phyloP scores from a whole-genome alignment of 441 rosid genomes.

The Pelargonium cotyledonis region DNA sequence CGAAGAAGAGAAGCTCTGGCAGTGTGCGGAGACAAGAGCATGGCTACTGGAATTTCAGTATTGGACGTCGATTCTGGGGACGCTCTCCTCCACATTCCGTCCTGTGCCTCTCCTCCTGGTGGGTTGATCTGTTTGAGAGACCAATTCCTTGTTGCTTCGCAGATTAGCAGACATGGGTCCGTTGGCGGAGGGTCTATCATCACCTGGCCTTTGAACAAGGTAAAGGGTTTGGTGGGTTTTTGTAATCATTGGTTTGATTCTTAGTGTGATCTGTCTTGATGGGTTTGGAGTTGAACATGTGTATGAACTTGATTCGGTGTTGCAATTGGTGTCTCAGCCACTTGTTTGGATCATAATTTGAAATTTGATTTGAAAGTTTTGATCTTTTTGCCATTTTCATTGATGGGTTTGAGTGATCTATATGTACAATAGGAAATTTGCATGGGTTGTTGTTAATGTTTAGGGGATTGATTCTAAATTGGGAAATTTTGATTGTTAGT shows the following conservation, averaged over 20 bases:
- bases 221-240: slow-evolving; percentile 5
- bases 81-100: slow-evolving; percentile 34
- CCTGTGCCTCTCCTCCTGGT: slow-evolving; percentile 42
- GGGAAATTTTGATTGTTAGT: background rate
- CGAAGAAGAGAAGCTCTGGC: slow-evolving; percentile 32
- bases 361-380: background rate
- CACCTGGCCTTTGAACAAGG: slow-evolving; percentile 46
- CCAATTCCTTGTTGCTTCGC: slow-evolving; percentile 43
- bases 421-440: background rate
- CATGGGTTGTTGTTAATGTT: background rate
- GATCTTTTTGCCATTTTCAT: background rate
- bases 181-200: slow-evolving; percentile 43
- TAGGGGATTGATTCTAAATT: background rate
- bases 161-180: slow-evolving; percentile 35
- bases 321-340: no score
- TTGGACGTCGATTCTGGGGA: slow-evolving; percentile 40
- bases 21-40: slow-evolving; percentile 38
- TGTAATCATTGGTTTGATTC: background rate
- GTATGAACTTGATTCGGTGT: no score
- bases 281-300: background rate
- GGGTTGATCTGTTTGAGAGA: slow-evolving; percentile 34
- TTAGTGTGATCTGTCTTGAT: background rate
- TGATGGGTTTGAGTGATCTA: background rate
- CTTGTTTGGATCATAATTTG: background rate
- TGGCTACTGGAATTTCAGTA: slow-evolving; percentile 33